phyloP scores from a whole-genome alignment of 768 basidiomycete species.

The Mycena metata region DNA sequence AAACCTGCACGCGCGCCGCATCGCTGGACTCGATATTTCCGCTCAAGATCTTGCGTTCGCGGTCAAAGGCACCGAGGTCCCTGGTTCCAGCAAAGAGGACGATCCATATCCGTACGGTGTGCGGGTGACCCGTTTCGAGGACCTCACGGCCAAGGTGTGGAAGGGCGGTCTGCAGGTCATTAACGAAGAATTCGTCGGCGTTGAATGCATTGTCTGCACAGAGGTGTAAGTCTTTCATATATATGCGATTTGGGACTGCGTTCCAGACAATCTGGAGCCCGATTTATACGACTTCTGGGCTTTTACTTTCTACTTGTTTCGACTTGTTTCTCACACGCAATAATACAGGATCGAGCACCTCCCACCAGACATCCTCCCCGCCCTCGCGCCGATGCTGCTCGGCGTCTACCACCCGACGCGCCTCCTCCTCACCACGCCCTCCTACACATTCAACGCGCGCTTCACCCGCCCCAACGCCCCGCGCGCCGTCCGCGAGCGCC shows the following conservation, averaged over 20 bases:
- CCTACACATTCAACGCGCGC: constrained; percentile 84
- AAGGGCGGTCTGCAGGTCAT: constrained; percentile 77
- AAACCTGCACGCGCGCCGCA: constrained; percentile 68
- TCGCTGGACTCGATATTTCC: constrained; percentile 81
- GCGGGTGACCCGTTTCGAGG: constrained; percentile 73
- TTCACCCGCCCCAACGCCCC: constrained; percentile 71
- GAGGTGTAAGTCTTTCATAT: constrained; percentile 75
- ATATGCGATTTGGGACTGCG: no score
- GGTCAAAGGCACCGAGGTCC: constrained; percentile 60
- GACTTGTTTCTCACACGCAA: constrained; percentile 3
- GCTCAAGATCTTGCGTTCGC: constrained; percentile 68
- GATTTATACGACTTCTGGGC: background rate
- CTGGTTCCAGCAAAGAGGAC: constrained; percentile 44
- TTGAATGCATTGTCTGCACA: constrained; percentile 81
- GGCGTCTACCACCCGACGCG: constrained; percentile 83
- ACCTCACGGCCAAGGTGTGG: constrained; percentile 76
- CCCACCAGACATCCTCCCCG: constrained; percentile 65
- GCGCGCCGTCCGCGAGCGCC: constrained; percentile 52
- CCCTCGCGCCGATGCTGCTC: constrained; percentile 79
- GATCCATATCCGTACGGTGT: constrained; percentile 43
- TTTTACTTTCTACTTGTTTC: constrained; percentile 26
- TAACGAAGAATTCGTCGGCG: constrained; percentile 74
- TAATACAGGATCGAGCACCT: constrained; percentile 83
- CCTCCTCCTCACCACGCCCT: constrained; percentile 87
- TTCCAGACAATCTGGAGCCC: no score